A percentile compares a stretch with the other conserved stretches of the same genome.
Conservation (phyloP, 1,139 yeast species). For the Candida sanyaensis region DNA sequence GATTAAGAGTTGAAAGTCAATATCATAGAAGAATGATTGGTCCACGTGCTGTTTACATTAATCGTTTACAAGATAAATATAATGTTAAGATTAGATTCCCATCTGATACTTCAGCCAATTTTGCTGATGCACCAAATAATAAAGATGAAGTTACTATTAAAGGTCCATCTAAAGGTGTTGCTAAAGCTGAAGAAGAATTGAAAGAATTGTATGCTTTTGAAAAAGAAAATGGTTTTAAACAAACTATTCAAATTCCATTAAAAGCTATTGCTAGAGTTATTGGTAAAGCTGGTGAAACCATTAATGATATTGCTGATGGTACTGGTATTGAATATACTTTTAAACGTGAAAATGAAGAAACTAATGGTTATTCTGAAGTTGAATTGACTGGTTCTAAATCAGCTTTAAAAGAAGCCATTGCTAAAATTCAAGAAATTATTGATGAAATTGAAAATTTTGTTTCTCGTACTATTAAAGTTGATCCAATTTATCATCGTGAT, state of each 20-base stretch:
- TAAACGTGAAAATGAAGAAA: slow-evolving; percentile 49
- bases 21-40: slow-evolving; percentile 87
- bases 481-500: slow-evolving; percentile 75
- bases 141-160: slow-evolving; percentile 74
- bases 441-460: slow-evolving; percentile 67
- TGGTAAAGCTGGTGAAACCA: slow-evolving; percentile 85
- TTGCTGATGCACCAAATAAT: slow-evolving; percentile 38
- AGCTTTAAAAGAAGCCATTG: slow-evolving; percentile 75
- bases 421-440: slow-evolving; percentile 63
- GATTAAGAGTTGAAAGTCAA: slow-evolving; percentile 70
- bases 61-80: slow-evolving; percentile 87
- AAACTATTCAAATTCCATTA: slow-evolving; percentile 64
- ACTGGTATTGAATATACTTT: slow-evolving; percentile 77
- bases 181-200: slow-evolving; percentile 84
- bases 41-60: slow-evolving; percentile 76
- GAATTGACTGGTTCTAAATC: slow-evolving; percentile 78
- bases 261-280: slow-evolving; percentile 80
- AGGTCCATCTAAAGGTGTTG: slow-evolving; percentile 92
- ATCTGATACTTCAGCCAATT: slow-evolving; percentile 28
- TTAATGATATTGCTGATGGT: slow-evolving; percentile 80
- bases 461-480: slow-evolving; percentile 64
- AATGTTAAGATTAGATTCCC: slow-evolving; percentile 83
- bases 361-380: slow-evolving; percentile 53
- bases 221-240: slow-evolving; percentile 78
- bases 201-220: slow-evolving; percentile 84